Conservation (phyloP, 2,329 filamentous ascomycete genomes). For the Alternaria triticimaculans region DNA sequence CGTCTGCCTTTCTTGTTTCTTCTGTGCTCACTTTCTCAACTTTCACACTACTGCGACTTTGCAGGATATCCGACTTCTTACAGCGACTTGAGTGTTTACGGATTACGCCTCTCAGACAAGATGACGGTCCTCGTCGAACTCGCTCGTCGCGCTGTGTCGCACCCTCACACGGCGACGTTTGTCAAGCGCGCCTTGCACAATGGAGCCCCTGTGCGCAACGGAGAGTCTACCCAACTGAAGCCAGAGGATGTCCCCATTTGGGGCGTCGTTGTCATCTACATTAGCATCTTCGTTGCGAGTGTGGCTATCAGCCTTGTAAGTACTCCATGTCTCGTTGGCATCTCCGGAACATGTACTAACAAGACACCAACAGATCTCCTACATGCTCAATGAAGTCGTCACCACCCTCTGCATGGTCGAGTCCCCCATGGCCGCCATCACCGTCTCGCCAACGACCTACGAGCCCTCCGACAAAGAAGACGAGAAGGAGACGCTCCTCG, state of each 20-base stretch:
- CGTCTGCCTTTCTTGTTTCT: constrained; percentile 6
- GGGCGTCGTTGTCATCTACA: constrained; percentile 36
- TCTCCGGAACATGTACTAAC: neutral
- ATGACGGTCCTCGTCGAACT: constrained; percentile 37
- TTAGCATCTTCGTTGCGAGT: constrained; percentile 50
- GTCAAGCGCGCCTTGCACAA: constrained; percentile 36
- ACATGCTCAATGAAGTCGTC: constrained; percentile 67
- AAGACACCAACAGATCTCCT: constrained; percentile 47
- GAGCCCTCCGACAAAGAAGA: constrained; percentile 50
- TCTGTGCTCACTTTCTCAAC: constrained; percentile 3
- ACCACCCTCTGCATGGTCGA: constrained; percentile 70
- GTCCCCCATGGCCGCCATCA: constrained; percentile 60
- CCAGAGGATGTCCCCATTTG: constrained; percentile 39
- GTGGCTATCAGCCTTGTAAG: constrained; percentile 52
- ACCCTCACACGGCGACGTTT: constrained; percentile 29
- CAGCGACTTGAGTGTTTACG: neutral
- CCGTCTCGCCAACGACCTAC: constrained; percentile 56
- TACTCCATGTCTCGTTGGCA: neutral
- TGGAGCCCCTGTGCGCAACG: neutral
- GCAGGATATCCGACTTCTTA: neutral
- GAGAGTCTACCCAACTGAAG: too few relatives aligned
- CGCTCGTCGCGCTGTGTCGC: constrained; percentile 41
- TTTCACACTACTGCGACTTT: neutral
- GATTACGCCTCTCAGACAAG: neutral
- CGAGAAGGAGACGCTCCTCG: constrained; percentile 47